These are phyloP conservation scores for Nitzschia inconspicua DNA, from an alignment of 108 stramenopile species.

Conservation along the genomic window DNA sequence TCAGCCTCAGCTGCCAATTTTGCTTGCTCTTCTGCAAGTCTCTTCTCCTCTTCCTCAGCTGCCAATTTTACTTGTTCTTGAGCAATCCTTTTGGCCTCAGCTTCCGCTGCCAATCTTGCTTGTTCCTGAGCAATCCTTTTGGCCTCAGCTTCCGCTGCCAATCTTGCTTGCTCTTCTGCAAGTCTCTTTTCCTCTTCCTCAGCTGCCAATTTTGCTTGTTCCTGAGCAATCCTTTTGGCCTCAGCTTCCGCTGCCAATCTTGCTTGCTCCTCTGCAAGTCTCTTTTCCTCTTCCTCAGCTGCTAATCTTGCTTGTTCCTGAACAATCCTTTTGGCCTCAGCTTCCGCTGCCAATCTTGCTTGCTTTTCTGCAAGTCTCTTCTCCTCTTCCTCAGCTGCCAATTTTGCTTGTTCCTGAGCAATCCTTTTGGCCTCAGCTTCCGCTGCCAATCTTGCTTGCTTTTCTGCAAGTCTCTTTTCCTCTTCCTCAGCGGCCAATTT, in stretches of 20 bases:
- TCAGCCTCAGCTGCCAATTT: too few relatives aligned
- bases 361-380: too few relatives aligned
- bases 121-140: neutral
- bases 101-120: too few relatives aligned
- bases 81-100: neutral
- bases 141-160: neutral
- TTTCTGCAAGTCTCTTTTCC: neutral
- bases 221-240: neutral
- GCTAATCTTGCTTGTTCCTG: neutral
- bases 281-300: neutral
- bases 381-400: neutral
- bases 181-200: neutral
- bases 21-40: too few relatives aligned
- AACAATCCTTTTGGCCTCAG: neutral
- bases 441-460: neutral
- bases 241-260: neutral
- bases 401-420: neutral
- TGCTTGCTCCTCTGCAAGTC: neutral
- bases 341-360: neutral
- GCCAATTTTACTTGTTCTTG: too few relatives aligned
- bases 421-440: neutral
- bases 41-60: too few relatives aligned
- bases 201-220: too few relatives aligned
- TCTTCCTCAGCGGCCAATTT: neutral
- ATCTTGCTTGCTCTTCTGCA: neutral